A percentile compares a stretch with the other conserved stretches of the same genome.
Conservation (phyloP, 1,139 yeast genomes). For the Lodderomyces metapsilosis region DNA sequence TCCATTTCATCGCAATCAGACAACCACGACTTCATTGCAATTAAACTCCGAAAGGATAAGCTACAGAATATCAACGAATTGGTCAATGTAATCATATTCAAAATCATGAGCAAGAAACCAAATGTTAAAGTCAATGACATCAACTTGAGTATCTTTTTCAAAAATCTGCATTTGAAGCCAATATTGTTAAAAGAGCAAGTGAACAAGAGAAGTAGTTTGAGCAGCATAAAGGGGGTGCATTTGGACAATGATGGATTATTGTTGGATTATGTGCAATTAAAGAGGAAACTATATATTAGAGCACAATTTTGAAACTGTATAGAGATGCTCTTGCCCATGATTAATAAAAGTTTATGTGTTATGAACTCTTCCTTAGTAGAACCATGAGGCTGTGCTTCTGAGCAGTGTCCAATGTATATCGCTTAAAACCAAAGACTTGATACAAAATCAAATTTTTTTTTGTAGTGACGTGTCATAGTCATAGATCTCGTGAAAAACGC, state of each 20-base stretch:
- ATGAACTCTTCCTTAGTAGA: no score
- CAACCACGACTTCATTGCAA: constrained; percentile 12
- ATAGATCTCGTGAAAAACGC: no score
- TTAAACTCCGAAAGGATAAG: constrained; percentile 29
- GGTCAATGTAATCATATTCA: constrained; percentile 22
- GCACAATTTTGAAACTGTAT: constrained; percentile 16
- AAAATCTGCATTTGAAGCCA: constrained; percentile 24
- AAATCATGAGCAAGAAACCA: constrained; percentile 19
- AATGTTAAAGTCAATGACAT: constrained; percentile 18
- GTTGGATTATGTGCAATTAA: constrained; percentile 28
- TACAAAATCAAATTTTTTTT: no score
- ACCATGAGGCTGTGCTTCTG: no score
- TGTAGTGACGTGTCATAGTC: no score
- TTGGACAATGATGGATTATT: constrained; percentile 18
- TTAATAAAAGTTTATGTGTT: no score
- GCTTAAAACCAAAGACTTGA: no score
- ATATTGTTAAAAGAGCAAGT: constrained; percentile 20
- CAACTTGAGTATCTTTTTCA: constrained; percentile 24
- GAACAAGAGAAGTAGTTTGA: background rate
- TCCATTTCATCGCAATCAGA: background rate
- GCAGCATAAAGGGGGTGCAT: constrained; percentile 5
- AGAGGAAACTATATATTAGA: constrained; percentile 25
- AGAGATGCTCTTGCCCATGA: no score
- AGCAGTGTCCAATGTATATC: no score
- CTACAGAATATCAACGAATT: constrained; percentile 25